Base-by-base conservation (phyloP, 2,329 filamentous ascomycete genomes). In the Clarireedia sp. region DNA sequence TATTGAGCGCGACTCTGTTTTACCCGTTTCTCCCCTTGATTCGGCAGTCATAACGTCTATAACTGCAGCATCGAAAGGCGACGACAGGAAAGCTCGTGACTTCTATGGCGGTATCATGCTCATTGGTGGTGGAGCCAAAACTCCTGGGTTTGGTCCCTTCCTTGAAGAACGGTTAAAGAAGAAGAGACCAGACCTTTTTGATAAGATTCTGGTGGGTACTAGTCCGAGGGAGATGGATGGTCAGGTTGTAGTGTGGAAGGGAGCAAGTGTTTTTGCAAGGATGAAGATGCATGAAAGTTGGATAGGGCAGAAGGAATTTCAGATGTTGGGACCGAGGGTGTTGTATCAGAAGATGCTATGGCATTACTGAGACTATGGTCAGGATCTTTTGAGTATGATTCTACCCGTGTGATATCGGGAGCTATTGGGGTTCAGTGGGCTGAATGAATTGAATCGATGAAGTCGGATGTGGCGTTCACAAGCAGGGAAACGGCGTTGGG, bases 161-260 rank as follows among this genome's bases (percentile, higher is more conserved):
- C 78, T 99, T 2, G 94, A 99, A 72, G 87, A 92, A 66, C 81
- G 83, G 64, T 78, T 97, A 50, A 85, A 89, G 65, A 78, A 79
- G 59, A 77, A 85, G 49, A 72, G 81, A 44, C 81, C 81, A 3
- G 82, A 85, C 61, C 71, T 86, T 45, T 71, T 72, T 19, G 83
- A 85, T 33, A 75, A 77, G 57, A 82, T 85, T 59, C 71, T 84
- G 23, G 82, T 85, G 51, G 83, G 81, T 59, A 75, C 78, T 58
- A 94, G 78, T 78, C 94, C 94, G 0, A 79, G 92, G 65, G 94
- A 99, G 65, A 86, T 99, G 75, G 94, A 99, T 72, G 90, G 94
- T 58, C 90, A 96, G 72, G 91, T 97, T n/a, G 87, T 97, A 52
- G 85, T 86, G 8, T 99, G 94, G 94, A 99, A 99, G 78, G 94